phyloP scores from a whole-genome alignment of 768 basidiomycete species.

The Sporobolomyces pararoseus region DNA sequence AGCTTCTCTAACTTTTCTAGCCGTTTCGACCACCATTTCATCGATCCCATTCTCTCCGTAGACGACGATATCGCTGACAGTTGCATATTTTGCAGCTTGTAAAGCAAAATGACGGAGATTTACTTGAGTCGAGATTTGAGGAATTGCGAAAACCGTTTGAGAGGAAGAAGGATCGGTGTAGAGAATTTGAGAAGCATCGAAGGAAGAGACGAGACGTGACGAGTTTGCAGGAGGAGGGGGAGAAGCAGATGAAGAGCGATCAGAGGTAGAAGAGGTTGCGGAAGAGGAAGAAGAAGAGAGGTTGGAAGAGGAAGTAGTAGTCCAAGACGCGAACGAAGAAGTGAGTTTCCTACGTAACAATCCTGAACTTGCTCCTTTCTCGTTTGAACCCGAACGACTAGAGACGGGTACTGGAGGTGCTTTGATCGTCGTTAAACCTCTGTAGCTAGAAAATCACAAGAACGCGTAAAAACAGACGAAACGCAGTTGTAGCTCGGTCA shows the following conservation, averaged over 20 bases:
- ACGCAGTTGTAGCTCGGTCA: too few species aligned
- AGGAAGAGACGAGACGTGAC: conserved; percentile 41
- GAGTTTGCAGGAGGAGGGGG: conserved; percentile 17
- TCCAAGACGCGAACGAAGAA: conserved; percentile 46
- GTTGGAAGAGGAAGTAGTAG: conserved; percentile 38
- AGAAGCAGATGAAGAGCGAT: conserved; percentile 42
- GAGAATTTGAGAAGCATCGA: conserved; percentile 42
- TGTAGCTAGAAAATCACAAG: conserved; percentile 19
- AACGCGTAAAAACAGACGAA: too few species aligned
- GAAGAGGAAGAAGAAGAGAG: conserved; percentile 43
- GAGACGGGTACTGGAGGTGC: conserved; percentile 27
- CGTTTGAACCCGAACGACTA: conserved; percentile 20
- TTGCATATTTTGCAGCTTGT: conserved; percentile 79
- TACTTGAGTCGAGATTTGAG: conserved; percentile 22
- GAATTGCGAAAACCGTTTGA: conserved; percentile 8
- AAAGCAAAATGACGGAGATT: conserved; percentile 73
- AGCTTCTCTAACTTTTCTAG: conserved; percentile 34
- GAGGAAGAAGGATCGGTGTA: conserved; percentile 7
- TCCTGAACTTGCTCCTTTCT: conserved; percentile 18
- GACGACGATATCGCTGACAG: conserved; percentile 82
- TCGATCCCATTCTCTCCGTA: conserved; percentile 64
- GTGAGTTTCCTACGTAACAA: conserved; percentile 41
- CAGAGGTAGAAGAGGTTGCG: conserved; percentile 44
- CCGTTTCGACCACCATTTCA: conserved; percentile 37
- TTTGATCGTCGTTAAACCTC: conserved; percentile 33